phyloP scores from a whole-genome alignment of 768 basidiomycete species.

The Leccinellum rugosiceps region DNA sequence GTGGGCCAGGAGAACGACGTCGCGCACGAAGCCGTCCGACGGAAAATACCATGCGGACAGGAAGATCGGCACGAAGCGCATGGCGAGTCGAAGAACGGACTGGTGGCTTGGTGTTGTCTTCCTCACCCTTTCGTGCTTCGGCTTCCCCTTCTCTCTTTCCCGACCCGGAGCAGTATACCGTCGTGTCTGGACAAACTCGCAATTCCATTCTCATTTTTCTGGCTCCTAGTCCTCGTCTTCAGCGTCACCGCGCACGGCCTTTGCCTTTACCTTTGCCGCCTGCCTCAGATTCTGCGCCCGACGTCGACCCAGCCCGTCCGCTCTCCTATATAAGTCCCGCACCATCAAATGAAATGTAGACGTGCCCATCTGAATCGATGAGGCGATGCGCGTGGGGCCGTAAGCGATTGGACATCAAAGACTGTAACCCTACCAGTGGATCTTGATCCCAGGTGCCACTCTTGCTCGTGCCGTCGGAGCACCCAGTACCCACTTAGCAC shows the following conservation, averaged over 20 bases:
- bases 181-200: background rate
- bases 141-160: background rate
- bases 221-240: constrained; percentile 45
- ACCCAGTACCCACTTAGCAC: background rate
- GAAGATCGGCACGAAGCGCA: constrained; percentile 9
- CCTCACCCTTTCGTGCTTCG: background rate
- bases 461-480: constrained; percentile 13
- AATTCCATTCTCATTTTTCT: too few species aligned
- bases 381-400: background rate
- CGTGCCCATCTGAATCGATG: background rate
- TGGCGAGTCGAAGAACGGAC: background rate
- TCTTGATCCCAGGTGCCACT: constrained; percentile 16
- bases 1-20: background rate
- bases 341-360: background rate
- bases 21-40: background rate
- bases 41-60: background rate
- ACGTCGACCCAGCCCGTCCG: background rate
- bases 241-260: constrained; percentile 42
- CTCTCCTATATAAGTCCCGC: background rate
- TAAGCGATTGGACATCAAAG: background rate
- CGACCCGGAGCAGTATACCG: background rate
- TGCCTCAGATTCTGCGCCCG: background rate
- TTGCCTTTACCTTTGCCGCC: background rate
- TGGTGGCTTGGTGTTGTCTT: constrained; percentile 34
- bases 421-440: background rate